Conservation (phyloP, 2,329 filamentous ascomycete genomes). For the Zasmidium angulare region DNA sequence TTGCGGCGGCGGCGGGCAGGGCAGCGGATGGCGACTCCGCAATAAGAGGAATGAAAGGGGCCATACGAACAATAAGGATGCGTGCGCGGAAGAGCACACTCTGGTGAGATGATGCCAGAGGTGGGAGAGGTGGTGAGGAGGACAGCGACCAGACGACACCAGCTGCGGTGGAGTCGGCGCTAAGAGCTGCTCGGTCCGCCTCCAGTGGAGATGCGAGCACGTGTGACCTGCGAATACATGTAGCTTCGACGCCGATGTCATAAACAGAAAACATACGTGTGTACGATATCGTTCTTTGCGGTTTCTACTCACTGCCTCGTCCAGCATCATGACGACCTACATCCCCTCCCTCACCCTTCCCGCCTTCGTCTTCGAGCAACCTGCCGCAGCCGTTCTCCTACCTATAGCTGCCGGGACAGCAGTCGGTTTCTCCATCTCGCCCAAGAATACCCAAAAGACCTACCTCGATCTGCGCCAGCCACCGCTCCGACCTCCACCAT, state of each 20-base stretch:
- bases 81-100: slow-evolving; percentile 4
- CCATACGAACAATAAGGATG: slow-evolving; percentile 31
- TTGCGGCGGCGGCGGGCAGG: neutral
- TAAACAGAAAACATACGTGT: neutral
- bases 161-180: neutral
- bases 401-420: slow-evolving; percentile 71
- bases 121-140: neutral
- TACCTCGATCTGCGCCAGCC: slow-evolving; percentile 68
- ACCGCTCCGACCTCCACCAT: slow-evolving; percentile 56
- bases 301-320: neutral
- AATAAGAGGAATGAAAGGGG: slow-evolving; percentile 19
- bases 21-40: slow-evolving; percentile 1
- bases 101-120: neutral
- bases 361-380: slow-evolving; percentile 66
- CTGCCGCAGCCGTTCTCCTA: slow-evolving; percentile 71
- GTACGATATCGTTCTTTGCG: neutral
- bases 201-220: too few relatives aligned
- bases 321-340: slow-evolving; percentile 69
- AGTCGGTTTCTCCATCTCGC: slow-evolving; percentile 68
- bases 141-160: neutral
- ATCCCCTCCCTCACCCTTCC: slow-evolving; percentile 78
- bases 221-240: too few relatives aligned
- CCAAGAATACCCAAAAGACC: slow-evolving; percentile 58
- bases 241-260: neutral
- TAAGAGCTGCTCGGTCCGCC: neutral